These are phyloP conservation scores for Penicillium sp. DNA, from an alignment of 2,329 filamentous ascomycete genomes.

Conservation along the genomic window DNA sequence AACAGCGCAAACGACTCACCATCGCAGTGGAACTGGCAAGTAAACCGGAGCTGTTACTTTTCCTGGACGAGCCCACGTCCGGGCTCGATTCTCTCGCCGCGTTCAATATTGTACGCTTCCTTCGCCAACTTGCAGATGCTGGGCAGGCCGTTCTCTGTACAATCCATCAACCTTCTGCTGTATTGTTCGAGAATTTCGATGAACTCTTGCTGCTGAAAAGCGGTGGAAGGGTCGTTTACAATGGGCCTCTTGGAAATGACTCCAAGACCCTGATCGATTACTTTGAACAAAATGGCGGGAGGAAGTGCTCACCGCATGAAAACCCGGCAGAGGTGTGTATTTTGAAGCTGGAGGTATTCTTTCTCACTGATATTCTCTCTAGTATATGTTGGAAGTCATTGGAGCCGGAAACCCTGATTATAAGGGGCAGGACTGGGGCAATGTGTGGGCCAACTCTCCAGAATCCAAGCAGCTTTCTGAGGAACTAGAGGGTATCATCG, in stretches of 20 bases:
- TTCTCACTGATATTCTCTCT: slow-evolving; percentile 10
- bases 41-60: slow-evolving; percentile 59
- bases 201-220: slow-evolving; percentile 73
- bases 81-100: slow-evolving; percentile 68
- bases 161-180: slow-evolving; percentile 84
- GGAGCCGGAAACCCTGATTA: slow-evolving; percentile 63
- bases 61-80: slow-evolving; percentile 62
- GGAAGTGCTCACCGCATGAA: slow-evolving; percentile 57
- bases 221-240: slow-evolving; percentile 80
- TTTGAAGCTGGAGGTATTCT: rapidly evolving
- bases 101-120: slow-evolving; percentile 61
- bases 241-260: slow-evolving; percentile 77
- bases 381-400: slow-evolving; percentile 79
- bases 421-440: slow-evolving; percentile 59
- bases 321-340: slow-evolving; percentile 63
- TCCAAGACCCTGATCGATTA: slow-evolving; percentile 67
- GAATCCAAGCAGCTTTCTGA: slow-evolving; percentile 46
- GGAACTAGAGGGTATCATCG: slow-evolving; percentile 55
- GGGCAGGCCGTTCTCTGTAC: slow-evolving; percentile 88
- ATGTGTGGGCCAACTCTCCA: slow-evolving; percentile 57
- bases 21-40: slow-evolving; percentile 62
- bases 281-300: slow-evolving; percentile 63
- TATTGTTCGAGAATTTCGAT: slow-evolving; percentile 85
- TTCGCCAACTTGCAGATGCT: slow-evolving; percentile 63
- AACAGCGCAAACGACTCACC: slow-evolving; percentile 66